Conservation (phyloP, 192 early-diverging fungal species). For the Backusella luteola region DNA sequence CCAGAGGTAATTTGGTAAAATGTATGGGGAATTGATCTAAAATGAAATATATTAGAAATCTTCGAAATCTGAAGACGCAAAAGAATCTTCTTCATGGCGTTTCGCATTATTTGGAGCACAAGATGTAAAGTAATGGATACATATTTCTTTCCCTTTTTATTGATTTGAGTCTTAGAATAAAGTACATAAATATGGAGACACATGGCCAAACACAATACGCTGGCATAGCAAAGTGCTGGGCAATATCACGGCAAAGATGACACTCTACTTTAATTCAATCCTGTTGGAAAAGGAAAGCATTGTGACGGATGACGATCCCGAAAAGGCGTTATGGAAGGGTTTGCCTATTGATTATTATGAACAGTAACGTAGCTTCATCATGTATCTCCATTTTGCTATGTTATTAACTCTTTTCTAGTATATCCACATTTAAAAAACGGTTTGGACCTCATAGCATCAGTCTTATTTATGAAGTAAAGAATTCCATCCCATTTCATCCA, state of each 20-base stretch:
- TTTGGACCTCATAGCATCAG: slow-evolving; percentile 43
- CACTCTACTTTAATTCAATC: slow-evolving; percentile 48
- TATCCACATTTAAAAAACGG: slow-evolving; percentile 44
- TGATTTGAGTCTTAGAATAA: slow-evolving; percentile 21
- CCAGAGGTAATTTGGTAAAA: slow-evolving; percentile 28
- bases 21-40: not conserved
- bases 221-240: slow-evolving; percentile 44
- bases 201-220: slow-evolving; percentile 37
- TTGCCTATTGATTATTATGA: slow-evolving; percentile 45
- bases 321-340: slow-evolving; percentile 42
- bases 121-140: not conserved
- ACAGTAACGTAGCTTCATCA: slow-evolving; percentile 28
- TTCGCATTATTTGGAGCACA: slow-evolving; percentile 12
- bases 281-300: slow-evolving; percentile 47
- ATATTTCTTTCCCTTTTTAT: not conserved
- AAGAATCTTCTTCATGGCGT: slow-evolving; percentile 8
- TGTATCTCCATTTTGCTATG: not conserved
- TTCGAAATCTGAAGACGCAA: slow-evolving; percentile 17
- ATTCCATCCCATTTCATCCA: slow-evolving; percentile 37
- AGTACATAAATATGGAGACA: slow-evolving; percentile 28
- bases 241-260: slow-evolving; percentile 50
- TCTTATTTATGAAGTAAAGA: slow-evolving; percentile 44
- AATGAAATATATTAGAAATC: slow-evolving; percentile 16
- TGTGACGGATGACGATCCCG: slow-evolving; percentile 38
- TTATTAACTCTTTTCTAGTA: slow-evolving; percentile 20